Conservation (phyloP, 1,284 basidiomycete species). For the Boletus semigastroideus region DNA sequence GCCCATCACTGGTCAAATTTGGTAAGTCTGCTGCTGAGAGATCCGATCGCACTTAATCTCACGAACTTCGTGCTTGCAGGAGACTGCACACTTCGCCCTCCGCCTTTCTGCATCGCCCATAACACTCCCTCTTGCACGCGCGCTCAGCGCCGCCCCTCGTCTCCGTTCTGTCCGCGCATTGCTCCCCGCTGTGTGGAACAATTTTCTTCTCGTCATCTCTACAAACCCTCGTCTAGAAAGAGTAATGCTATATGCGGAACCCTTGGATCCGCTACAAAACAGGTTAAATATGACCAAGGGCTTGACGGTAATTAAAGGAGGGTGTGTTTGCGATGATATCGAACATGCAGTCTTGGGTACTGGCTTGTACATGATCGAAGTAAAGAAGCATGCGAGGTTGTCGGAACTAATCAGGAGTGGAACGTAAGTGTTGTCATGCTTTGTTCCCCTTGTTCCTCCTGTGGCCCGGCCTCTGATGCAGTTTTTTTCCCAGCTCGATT, state of each 20-base stretch:
- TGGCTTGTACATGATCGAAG: constrained; percentile 47
- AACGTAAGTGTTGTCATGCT: constrained; percentile 36
- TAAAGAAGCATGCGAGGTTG: constrained; percentile 42
- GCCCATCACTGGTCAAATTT: constrained; percentile 44
- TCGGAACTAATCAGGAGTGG: constrained; percentile 45
- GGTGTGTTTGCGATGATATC: constrained; percentile 13
- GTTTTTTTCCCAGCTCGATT: constrained; percentile 15
- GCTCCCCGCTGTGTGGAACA: constrained; percentile 50
- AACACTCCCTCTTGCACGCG: constrained; percentile 23
- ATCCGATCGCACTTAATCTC: background rate
- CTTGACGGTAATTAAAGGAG: constrained; percentile 19
- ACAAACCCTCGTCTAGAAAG: constrained; percentile 42
- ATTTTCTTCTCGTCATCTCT: constrained; percentile 43
- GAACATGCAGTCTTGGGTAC: constrained; percentile 37
- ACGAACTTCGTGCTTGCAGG: constrained; percentile 16
- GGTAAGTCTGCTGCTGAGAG: constrained; percentile 33
- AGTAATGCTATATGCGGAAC: constrained; percentile 39
- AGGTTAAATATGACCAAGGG: background rate
- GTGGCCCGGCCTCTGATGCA: constrained; percentile 2
- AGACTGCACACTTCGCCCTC: constrained; percentile 25
- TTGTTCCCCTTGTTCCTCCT: constrained; percentile 5
- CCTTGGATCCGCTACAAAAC: constrained; percentile 4
- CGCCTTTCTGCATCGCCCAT: constrained; percentile 17
- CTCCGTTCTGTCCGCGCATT: constrained; percentile 45
- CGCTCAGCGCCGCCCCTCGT: constrained; percentile 37